phyloP scores from a whole-genome alignment of 768 basidiomycete species.

The Tylopilus plumbeoviolaceoides region DNA sequence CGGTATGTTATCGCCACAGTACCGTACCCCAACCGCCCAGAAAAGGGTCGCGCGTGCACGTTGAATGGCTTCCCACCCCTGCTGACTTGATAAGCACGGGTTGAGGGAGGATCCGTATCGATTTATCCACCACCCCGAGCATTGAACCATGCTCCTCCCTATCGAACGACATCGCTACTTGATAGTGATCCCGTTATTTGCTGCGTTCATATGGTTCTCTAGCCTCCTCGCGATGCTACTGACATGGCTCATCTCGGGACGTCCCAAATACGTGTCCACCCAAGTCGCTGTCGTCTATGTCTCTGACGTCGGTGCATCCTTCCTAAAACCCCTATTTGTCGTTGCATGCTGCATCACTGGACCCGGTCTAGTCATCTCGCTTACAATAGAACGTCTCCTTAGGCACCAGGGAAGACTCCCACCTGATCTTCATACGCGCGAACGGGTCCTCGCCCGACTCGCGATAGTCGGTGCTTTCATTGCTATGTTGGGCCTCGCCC shows the following conservation, averaged over 20 bases:
- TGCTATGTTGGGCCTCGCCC: constrained; percentile 60
- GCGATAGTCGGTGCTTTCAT: constrained; percentile 59
- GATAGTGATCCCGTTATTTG: constrained; percentile 59
- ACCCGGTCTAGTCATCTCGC: constrained; percentile 54
- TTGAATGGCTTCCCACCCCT: too few relatives aligned
- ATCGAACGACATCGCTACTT: constrained; percentile 48
- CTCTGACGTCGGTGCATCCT: constrained; percentile 71
- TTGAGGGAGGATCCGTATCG: neutral
- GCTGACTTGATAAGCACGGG: constrained; percentile 6
- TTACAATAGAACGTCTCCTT: constrained; percentile 59
- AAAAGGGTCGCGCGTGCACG: neutral
- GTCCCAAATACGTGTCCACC: constrained; percentile 46
- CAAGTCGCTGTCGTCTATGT: constrained; percentile 66
- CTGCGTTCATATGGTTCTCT: constrained; percentile 66
- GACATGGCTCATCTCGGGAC: constrained; percentile 65
- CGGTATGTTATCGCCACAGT: too few relatives aligned
- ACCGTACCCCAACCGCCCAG: neutral
- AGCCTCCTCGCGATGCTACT: constrained; percentile 68
- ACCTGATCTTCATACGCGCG: constrained; percentile 53
- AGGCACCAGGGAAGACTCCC: constrained; percentile 66
- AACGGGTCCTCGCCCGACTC: constrained; percentile 50
- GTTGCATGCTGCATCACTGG: constrained; percentile 61
- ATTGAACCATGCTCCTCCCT: constrained; percentile 13
- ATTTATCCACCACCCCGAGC: neutral
- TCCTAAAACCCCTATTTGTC: constrained; percentile 74